Conservation (phyloP, 129 eudicot species). For the Kitagawia praeruptora region DNA sequence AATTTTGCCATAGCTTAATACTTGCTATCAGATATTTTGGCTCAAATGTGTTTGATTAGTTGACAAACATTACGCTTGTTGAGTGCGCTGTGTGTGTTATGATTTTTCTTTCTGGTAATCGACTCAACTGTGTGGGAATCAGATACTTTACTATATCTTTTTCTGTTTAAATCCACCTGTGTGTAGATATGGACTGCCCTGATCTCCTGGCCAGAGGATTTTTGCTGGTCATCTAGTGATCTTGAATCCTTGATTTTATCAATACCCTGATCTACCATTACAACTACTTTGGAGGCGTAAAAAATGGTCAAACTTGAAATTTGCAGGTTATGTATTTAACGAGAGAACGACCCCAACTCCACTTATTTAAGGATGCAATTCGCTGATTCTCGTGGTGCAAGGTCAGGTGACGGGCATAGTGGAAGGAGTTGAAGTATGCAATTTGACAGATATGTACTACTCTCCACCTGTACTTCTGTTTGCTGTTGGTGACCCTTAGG, state of each 20-base stretch:
- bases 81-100: no score
- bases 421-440: conserved; percentile 55
- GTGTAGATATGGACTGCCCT: no score
- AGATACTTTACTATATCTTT: neutral
- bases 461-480: conserved; percentile 37
- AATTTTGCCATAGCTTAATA: no score
- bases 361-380: conserved; percentile 64
- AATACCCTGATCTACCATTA: conserved; percentile 11
- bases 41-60: no score
- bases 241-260: conserved; percentile 10
- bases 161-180: no score
- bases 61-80: no score
- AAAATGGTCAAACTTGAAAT: conserved; percentile 52
- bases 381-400: conserved; percentile 81
- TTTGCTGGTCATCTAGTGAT: neutral
- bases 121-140: no score
- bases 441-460: conserved; percentile 45
- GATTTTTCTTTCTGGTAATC: no score
- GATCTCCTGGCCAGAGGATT: no score
- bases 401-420: conserved; percentile 70
- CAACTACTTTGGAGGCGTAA: conserved; percentile 21
- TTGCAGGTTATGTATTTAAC: conserved; percentile 95
- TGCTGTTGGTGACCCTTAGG: conserved; percentile 25
- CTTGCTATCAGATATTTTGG: no score
- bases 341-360: conserved; percentile 84